Evolutionary conservation across 139 green algal genomes (phyloP), one percentile per base, ranked within the genome.

Genomic region (Picochlorum sp.): DNA sequence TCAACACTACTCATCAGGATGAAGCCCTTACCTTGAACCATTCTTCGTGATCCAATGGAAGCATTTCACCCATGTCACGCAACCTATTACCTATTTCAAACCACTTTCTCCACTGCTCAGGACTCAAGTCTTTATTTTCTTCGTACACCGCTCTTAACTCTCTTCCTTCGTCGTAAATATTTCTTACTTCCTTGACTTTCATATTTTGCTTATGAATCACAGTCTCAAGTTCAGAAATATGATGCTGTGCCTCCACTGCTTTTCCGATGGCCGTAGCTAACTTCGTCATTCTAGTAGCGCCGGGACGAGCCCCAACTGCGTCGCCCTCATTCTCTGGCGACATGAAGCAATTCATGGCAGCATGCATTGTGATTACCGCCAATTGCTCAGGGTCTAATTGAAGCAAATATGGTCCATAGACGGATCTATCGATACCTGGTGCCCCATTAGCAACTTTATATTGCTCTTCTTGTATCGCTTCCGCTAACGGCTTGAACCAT

Each of bases 341-440:
- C n/a, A 62, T 55, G 51, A 33, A 33, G 13, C 22, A 14, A 41
- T 63, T 37, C 25, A 36, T 28, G 28, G 45, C 31, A 52, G 56
- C 43, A 44, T 87, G 73, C 64, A 88, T 64, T 12, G 79, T 72
- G 26, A 87, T 77, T 6, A 78, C 56, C 3, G 79, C 70, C 49
- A 87, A 62, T 39, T 79, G 57, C 33, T 81, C 64, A 6, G 79
- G 53, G 20, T 65, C 39, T 32, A 88, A 61, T 47, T 74, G 51
- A 33, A 81, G 59, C 35, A 88, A 57, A 54, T 76, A 85, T 10
- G 81, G 76, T 0, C 76, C 79, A 32, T 85, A 87, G 28, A 69
- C 61, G 12, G 25, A 20, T 5, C 72, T 35, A 57, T 87, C 80
- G 0, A 67, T 33, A 3, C 33, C 45, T 41, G 29, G 4, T 4